phyloP scores from a whole-genome alignment of 495 filamentous ascomycete species.

The Ascobolus immersus region DNA sequence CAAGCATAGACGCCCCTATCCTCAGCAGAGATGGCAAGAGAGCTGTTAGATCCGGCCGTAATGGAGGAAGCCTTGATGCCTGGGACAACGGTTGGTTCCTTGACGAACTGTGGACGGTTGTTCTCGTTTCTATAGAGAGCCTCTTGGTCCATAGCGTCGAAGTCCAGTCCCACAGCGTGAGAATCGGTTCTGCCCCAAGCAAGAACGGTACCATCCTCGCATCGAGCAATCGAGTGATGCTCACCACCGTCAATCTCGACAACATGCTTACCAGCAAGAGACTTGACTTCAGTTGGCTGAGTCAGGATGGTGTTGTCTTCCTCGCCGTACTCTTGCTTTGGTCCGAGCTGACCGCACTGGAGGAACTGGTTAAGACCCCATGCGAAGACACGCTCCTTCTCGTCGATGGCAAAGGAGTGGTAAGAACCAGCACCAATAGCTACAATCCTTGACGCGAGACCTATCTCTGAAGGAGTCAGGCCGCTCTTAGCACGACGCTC shows the following conservation, averaged over 20 bases:
- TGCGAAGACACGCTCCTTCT: constrained; percentile 41
- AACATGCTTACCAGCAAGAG: constrained; percentile 22
- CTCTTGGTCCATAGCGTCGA: constrained; percentile 25
- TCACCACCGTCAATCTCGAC: background rate
- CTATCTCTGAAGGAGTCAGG: constrained; percentile 43
- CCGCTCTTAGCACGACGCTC: constrained; percentile 33
- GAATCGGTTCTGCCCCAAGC: constrained; percentile 46
- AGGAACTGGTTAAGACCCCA: constrained; percentile 82
- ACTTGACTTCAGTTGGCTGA: constrained; percentile 32
- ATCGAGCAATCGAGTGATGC: constrained; percentile 16
- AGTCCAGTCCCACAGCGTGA: constrained; percentile 31
- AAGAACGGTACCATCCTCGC: constrained; percentile 33
- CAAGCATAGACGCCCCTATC: constrained; percentile 39
- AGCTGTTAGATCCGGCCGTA: constrained; percentile 29
- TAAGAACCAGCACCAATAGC: constrained; percentile 37
- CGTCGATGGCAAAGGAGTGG: constrained; percentile 53
- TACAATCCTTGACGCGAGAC: constrained; percentile 31
- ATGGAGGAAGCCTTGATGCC: constrained; percentile 18
- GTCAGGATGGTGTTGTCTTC: constrained; percentile 32
- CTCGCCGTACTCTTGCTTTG: too few relatives aligned
- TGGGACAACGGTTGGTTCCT: constrained; percentile 10
- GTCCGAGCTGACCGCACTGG: constrained; percentile 53
- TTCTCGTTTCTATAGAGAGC: constrained; percentile 30
- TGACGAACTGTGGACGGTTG: constrained; percentile 13
- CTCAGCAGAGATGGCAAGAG: constrained; percentile 28